A percentile compares a stretch with the other conserved stretches of the same genome.
Conservation (phyloP, 2,329 filamentous ascomycete genomes). For the Pseudogymnoascus sp. region DNA sequence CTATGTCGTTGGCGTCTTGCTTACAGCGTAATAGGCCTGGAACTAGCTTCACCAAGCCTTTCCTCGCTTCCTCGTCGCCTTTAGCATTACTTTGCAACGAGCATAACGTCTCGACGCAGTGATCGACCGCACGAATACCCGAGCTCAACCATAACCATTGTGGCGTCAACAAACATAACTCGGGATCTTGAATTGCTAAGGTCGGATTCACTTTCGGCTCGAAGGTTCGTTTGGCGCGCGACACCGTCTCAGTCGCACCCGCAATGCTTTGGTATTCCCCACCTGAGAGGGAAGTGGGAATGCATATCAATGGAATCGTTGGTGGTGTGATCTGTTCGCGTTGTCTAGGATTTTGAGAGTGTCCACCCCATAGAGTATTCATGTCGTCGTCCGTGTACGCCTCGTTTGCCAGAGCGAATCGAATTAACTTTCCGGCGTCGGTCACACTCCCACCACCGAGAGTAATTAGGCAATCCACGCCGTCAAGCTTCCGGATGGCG, state of each 20-base stretch:
- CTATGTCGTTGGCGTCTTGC: conserved; percentile 28
- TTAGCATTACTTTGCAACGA: conserved; percentile 26
- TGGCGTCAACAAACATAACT: conserved; percentile 42
- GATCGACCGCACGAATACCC: conserved; percentile 48
- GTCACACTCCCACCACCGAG: conserved; percentile 28
- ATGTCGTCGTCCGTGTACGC: no score
- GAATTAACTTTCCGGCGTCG: conserved; percentile 25
- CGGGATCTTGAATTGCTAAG: conserved; percentile 49
- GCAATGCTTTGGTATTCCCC: conserved; percentile 33
- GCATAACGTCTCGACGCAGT: conserved; percentile 48
- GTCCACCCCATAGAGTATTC: no score
- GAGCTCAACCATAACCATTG: conserved; percentile 47
- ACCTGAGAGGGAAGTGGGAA: conserved; percentile 35
- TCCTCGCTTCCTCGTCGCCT: conserved; percentile 29
- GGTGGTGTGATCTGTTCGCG: conserved; percentile 14
- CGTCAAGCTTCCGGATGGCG: no score
- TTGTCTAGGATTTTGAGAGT: no score
- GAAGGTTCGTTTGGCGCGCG: conserved; percentile 19
- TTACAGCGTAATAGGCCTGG: conserved; percentile 35
- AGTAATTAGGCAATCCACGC: conserved; percentile 20
- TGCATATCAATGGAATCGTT: conserved; percentile 30
- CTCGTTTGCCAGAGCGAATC: conserved; percentile 17
- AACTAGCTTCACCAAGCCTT: conserved; percentile 35
- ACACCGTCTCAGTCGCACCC: conserved; percentile 31
- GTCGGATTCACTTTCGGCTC: conserved; percentile 35